phyloP scores from a whole-genome alignment of 2,329 filamentous ascomycete species.

The Curvularia eragrostidis region DNA sequence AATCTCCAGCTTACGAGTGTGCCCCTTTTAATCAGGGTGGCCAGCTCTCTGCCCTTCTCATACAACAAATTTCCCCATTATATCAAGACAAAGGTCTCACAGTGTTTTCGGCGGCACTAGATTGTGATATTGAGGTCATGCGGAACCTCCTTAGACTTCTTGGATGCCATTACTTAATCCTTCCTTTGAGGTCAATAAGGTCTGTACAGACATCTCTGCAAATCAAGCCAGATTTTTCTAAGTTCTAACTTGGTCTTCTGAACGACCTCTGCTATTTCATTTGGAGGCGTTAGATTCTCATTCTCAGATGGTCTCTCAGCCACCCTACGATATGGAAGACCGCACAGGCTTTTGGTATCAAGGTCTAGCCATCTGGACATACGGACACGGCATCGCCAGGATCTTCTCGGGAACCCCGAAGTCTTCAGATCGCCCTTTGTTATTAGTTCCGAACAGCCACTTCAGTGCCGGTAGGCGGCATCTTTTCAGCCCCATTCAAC shows the following conservation, averaged over 20 bases:
- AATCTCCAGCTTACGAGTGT: neutral
- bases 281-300: too few relatives aligned
- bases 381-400: neutral
- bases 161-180: neutral
- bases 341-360: too few relatives aligned
- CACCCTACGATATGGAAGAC: too few relatives aligned
- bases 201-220: neutral
- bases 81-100: neutral
- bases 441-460: neutral
- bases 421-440: neutral
- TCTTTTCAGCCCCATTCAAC: neutral
- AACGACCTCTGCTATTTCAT: too few relatives aligned
- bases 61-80: neutral
- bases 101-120: neutral
- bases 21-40: neutral
- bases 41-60: neutral
- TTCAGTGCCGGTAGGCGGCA: neutral
- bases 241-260: neutral
- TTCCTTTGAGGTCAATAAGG: neutral
- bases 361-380: neutral
- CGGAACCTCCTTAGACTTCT: neutral
- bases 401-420: neutral
- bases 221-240: neutral
- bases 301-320: too few relatives aligned
- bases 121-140: neutral